phyloP scores from a whole-genome alignment of 2,329 filamentous ascomycete genomes.

The Cytospora leucostoma region DNA sequence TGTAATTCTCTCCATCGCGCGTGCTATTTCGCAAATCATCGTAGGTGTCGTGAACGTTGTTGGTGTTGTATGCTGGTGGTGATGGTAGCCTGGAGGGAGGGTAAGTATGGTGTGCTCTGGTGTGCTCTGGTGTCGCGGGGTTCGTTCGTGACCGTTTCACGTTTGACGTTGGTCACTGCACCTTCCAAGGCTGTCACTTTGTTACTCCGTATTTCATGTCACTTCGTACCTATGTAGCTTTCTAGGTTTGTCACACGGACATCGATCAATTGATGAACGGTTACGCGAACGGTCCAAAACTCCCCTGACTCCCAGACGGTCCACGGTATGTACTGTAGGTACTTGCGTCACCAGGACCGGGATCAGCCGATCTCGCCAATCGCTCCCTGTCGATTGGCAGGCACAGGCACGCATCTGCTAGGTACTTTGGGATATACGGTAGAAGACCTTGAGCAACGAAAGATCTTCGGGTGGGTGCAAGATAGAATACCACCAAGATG shows the following conservation, averaged over 20 bases:
- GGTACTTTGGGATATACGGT: not conserved
- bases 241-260: not conserved
- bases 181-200: not conserved
- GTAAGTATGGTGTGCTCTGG: too few relatives aligned
- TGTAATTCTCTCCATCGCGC: not conserved
- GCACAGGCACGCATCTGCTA: not conserved
- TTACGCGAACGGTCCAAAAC: too few relatives aligned
- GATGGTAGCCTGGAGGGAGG: not conserved
- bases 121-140: not conserved
- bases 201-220: not conserved
- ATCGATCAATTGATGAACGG: too few relatives aligned
- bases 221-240: not conserved
- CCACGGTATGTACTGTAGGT: not conserved
- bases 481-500: too few relatives aligned
- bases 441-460: too few relatives aligned
- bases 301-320: too few relatives aligned
- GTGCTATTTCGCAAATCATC: not conserved
- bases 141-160: not conserved
- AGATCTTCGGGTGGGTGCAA: too few relatives aligned
- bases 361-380: constrained; percentile 1
- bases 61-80: not conserved
- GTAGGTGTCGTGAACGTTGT: not conserved
- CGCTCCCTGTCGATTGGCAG: not conserved
- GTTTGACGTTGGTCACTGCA: too few relatives aligned
- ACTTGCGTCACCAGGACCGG: not conserved